phyloP scores from a whole-genome alignment of 176 grass and related monocot species.

The Aegilops speltoides region DNA sequence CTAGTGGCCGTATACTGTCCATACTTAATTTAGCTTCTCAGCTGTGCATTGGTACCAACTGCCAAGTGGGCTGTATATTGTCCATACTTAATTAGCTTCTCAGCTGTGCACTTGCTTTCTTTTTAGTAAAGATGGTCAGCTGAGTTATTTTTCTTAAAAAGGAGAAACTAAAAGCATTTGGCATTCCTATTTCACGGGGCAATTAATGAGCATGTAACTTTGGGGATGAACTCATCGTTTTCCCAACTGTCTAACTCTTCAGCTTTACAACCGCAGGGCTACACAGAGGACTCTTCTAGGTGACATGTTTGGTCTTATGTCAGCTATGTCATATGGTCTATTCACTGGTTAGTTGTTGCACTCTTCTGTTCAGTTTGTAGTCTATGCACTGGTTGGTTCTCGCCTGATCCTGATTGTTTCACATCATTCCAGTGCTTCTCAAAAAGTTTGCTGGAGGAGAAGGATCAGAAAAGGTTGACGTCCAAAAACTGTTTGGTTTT shows the following conservation, averaged over 20 bases:
- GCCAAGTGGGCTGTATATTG: not conserved
- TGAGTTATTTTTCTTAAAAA: not conserved
- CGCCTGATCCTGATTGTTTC: constrained; percentile 26
- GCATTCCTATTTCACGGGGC: not conserved
- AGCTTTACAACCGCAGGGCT: constrained; percentile 45
- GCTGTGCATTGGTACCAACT: not conserved
- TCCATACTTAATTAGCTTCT: constrained; percentile 11
- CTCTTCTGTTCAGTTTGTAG: not conserved
- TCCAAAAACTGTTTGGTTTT: constrained; percentile 98
- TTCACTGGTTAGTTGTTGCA: constrained; percentile 69
- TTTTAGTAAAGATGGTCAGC: not conserved
- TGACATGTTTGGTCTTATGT: constrained; percentile 93
- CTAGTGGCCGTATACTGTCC: not conserved
- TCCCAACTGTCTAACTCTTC: not conserved
- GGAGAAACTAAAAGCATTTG: not conserved
- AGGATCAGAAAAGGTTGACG: constrained; percentile 74
- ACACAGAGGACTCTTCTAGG: constrained; percentile 79
- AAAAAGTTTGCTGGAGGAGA: constrained; percentile 97
- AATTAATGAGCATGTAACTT: not conserved
- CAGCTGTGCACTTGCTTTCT: not conserved
- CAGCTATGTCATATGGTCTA: constrained; percentile 79
- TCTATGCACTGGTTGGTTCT: not conserved
- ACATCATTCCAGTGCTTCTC: constrained; percentile 67
- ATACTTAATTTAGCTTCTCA: constrained; percentile 15
- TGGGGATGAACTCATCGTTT: not conserved